Base-by-base conservation (phyloP, 768 basidiomycete species). In the Wakefieldia striispora region DNA sequence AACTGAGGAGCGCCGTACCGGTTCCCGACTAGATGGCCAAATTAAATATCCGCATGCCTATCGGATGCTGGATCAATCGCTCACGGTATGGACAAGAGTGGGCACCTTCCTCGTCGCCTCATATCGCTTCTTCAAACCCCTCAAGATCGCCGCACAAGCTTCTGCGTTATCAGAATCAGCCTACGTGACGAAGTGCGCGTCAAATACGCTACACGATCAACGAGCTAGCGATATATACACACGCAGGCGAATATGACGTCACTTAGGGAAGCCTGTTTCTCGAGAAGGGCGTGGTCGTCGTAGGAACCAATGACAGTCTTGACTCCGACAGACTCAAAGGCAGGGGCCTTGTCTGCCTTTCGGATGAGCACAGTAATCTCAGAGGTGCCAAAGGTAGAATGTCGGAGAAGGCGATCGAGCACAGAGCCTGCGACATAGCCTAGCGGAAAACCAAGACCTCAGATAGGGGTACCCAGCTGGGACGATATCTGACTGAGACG, bases 71-170 rank as follows among this genome's bases (percentile, higher is more conserved):
- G 3, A 10, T 10, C 1, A 17, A 21, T 6, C 2, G 65, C 82
- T 56, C 56, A 83, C 85, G 0, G 83, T 84, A 57, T 88, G 81
- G 16, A 88, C 84, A 10, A 81, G 70, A 49, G 73, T 71, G 6
- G 82, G 74, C 2, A 63, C 58, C 3, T 60, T 68, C 3, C 78
- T 76, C 1, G 75, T 76, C 19, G 54, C 59, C 29, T 72, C 67
- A 42, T 74, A 64, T 19, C 72, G 65, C 54, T 70, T 75, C 67
- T 77, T 80, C 60, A 81, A 50, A 1, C 86, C 84, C 12, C 61
- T 69, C 48, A 87, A 62, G 10, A 78, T 75, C 1, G 79, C 77
- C 34, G 72, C 55, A 0, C 70, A 71, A 0, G 77, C 76, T 1
- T 61, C 59, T 0, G 76, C 45, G 43, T 83, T 64, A 52, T 86